A percentile compares a stretch with the other conserved stretches of the same genome.
phyloP scores from a whole-genome alignment of 164 flowering plant genomes.

The Chimonanthus salicifolius region DNA sequence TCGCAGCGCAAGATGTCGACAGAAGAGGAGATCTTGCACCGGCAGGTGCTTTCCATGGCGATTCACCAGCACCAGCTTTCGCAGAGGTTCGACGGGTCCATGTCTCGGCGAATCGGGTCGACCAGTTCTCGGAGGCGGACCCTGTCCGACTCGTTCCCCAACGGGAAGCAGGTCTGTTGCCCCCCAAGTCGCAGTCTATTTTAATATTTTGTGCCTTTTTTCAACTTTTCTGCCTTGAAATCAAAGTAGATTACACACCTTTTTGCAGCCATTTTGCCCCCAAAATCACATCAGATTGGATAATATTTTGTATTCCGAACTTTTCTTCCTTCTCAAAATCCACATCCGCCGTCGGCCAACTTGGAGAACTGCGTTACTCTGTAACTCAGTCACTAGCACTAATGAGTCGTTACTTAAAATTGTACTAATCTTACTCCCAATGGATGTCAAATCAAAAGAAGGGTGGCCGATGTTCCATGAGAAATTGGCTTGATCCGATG shows the following conservation, averaged over 20 bases:
- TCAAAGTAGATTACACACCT: background rate
- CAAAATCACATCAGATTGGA: too few species aligned
- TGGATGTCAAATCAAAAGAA: too few species aligned
- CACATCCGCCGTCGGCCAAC: too few species aligned
- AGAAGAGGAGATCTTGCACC: conserved; percentile 53
- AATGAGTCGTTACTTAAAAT: too few species aligned
- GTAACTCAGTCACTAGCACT: too few species aligned
- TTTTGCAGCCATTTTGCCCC: too few species aligned
- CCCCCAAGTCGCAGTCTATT: background rate
- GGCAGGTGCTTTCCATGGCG: conserved; percentile 69
- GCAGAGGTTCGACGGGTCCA: conserved; percentile 71
- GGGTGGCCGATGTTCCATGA: too few species aligned
- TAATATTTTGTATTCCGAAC: too few species aligned
- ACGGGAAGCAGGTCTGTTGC: conserved; percentile 43
- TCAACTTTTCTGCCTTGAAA: background rate
- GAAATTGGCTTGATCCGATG: too few species aligned
- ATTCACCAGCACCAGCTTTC: conserved; percentile 65
- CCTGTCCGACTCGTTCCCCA: conserved; percentile 40
- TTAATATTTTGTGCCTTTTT: background rate
- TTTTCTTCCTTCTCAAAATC: too few species aligned
- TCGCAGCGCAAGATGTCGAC: conserved; percentile 43
- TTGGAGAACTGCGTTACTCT: too few species aligned
- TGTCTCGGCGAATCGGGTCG: conserved; percentile 66
- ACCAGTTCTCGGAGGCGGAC: conserved; percentile 49
- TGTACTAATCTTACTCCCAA: too few species aligned